Evolutionary conservation across 441 rosid genomes (phyloP).

Genomic region (Mallotus japonicus): DNA sequence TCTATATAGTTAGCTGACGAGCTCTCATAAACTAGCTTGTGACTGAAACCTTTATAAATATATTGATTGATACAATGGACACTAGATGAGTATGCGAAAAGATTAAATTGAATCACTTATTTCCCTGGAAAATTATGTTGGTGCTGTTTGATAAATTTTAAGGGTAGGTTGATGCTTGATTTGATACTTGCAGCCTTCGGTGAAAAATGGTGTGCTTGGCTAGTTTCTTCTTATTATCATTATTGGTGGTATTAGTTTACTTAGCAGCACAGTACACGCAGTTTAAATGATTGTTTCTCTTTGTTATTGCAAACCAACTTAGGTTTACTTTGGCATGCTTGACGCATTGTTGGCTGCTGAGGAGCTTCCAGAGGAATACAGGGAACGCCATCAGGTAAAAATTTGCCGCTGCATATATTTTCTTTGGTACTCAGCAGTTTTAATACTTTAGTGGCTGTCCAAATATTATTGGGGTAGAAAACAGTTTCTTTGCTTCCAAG

Average conservation of each 20-base stretch:
- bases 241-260: background rate
- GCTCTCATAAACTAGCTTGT: background rate
- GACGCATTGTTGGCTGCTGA: conserved; percentile 61
- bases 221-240: background rate
- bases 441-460: background rate
- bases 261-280: background rate
- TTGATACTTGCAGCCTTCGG: background rate
- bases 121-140: background rate
- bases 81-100: background rate
- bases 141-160: background rate
- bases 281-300: conserved; percentile 5
- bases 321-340: conserved; percentile 78
- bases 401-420: background rate
- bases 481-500: background rate
- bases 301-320: conserved; percentile 3
- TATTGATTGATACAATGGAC: background rate
- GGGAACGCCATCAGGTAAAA: conserved; percentile 52
- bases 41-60: background rate
- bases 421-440: background rate
- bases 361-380: conserved; percentile 63
- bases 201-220: background rate
- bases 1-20: background rate
- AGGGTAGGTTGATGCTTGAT: no score
- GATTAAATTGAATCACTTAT: background rate
- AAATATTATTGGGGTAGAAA: background rate